Base-by-base conservation (phyloP, 1,139 yeast genomes). In the Suhomyces kunorum region DNA sequence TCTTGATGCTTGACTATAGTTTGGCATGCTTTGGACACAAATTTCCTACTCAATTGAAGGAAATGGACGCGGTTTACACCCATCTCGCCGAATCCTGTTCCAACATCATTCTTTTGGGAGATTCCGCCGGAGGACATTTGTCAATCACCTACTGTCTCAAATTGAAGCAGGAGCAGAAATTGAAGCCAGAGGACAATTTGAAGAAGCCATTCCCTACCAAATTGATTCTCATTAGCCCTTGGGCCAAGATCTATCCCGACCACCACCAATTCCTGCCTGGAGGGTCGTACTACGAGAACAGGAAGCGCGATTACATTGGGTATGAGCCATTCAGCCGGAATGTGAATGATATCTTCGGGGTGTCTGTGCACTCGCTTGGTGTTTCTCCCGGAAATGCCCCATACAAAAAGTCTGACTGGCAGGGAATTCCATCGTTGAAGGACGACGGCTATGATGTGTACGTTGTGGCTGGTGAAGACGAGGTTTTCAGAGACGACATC, bases 61-160 rank as follows among this genome's bases (percentile, higher is more conserved):
- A 72, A 46, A 55, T 71, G 32, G 59, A 58, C 29, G 58, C 52
- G 12, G 54, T 68, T 1, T 71, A 70, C 47, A 38, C 45, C 19
- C 48, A 49, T 14, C 61, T 72, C 39, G 56, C 57, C 11, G 67
- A 68, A 2, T 54, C 59, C 40, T 17, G 35, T 8, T 44, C 51
- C 13, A 69, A 70, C 38, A 52, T 71, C 5, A 49, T 62, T 1
- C 50, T 71, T 5, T 38, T 68, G 44, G 75, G 76, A 1, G 76
- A 70, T 50, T 67, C 74, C 0, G 74, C 74, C 11, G 76, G 76
- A 15, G 76, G 74, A 1, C 61, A 70, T 51, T 51, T 70, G 45
- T 50, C 65, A 1, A 48, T 68, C 7, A 50, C 52, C 15, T 63
- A 59, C 40, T 45, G 63, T 8, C 68, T 67, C 47, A 59, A 51